These are phyloP conservation scores for Castanea crenata DNA, from an alignment of 306 rosid species.

Conservation along the genomic window DNA sequence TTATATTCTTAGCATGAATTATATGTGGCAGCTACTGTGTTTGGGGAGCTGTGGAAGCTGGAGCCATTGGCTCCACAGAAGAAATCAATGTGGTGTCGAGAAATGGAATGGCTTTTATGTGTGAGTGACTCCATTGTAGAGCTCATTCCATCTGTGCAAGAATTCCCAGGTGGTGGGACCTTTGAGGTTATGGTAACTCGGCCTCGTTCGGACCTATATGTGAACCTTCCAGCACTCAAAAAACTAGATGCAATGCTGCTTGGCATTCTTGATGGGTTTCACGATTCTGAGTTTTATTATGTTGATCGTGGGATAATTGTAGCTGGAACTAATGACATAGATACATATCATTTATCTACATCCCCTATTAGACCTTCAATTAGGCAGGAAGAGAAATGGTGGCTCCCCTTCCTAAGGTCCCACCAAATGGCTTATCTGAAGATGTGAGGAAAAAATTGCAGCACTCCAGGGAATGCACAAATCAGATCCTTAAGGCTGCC, in stretches of 20 bases:
- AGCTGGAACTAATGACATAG: slow-evolving; percentile 24
- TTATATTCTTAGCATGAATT: not conserved
- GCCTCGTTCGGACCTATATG: slow-evolving; percentile 37
- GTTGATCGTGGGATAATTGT: slow-evolving; percentile 37
- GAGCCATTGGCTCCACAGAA: slow-evolving; percentile 42
- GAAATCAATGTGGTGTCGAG: slow-evolving; percentile 43
- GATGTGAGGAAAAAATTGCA: slow-evolving; percentile 39
- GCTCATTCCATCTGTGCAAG: slow-evolving; percentile 47
- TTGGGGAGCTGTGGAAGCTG: slow-evolving; percentile 49
- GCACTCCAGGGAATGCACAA: slow-evolving; percentile 39
- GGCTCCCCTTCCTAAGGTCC: slow-evolving; percentile 50
- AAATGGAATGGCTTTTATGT: slow-evolving; percentile 48
- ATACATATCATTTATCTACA: slow-evolving; percentile 7
- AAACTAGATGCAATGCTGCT: slow-evolving; percentile 51
- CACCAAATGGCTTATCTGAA: slow-evolving; percentile 36
- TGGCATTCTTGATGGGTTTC: slow-evolving; percentile 40
- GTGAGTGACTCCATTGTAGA: slow-evolving; percentile 49
- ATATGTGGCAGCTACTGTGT: slow-evolving; percentile 34
- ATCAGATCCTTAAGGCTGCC: slow-evolving; percentile 56
- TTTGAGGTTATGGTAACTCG: slow-evolving; percentile 49
- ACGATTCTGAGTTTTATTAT: slow-evolving; percentile 36
- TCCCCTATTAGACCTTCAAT: slow-evolving; percentile 23
- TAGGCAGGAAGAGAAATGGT: slow-evolving; percentile 40
- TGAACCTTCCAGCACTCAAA: slow-evolving; percentile 48
- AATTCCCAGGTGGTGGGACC: slow-evolving; percentile 40